Evolutionary conservation across 2,329 filamentous ascomycete genomes (phyloP).

Genomic region (Paecilomyces sp.): DNA sequence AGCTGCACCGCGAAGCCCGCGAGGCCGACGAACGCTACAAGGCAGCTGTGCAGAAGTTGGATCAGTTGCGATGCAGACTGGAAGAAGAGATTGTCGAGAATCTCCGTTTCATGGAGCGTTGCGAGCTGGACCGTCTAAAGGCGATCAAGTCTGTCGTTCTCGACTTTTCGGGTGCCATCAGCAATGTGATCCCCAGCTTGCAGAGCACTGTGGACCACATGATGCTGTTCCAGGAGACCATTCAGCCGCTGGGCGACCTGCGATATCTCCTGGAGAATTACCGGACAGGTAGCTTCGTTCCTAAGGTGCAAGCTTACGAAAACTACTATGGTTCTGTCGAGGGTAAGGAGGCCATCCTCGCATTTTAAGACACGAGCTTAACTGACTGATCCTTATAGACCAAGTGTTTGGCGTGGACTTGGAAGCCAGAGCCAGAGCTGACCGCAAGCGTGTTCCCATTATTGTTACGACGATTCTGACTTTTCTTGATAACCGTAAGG

Average conservation of each 20-base stretch:
- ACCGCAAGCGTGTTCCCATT: conserved; percentile 89
- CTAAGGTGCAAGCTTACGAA: conserved; percentile 87
- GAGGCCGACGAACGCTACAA: conserved; percentile 96
- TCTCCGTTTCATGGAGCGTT: conserved; percentile 92
- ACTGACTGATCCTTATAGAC: conserved; percentile 42
- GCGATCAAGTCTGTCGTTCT: conserved; percentile 97
- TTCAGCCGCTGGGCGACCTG: conserved; percentile 86
- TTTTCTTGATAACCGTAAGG: conserved; percentile 75
- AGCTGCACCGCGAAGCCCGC: conserved; percentile 76
- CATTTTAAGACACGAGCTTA: neutral
- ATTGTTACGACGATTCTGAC: conserved; percentile 89
- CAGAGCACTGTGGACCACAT: conserved; percentile 97
- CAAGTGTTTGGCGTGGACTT: conserved; percentile 97
- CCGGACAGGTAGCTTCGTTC: conserved; percentile 85
- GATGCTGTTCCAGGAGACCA: conserved; percentile 98
- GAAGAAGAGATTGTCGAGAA: conserved; percentile 92
- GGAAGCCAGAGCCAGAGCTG: conserved; percentile 86
- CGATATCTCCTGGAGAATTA: conserved; percentile 96
- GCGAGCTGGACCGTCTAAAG: conserved; percentile 90
- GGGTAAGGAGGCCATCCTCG: conserved; percentile 31
- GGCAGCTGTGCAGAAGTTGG: conserved; percentile 72
- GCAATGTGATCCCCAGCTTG: conserved; percentile 93
- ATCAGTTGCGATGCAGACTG: conserved; percentile 85
- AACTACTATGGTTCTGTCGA: conserved; percentile 99
- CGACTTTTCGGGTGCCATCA: conserved; percentile 94